phyloP scores from a whole-genome alignment of 2,329 filamentous ascomycete species.

The Cordyceps pruinosa region DNA sequence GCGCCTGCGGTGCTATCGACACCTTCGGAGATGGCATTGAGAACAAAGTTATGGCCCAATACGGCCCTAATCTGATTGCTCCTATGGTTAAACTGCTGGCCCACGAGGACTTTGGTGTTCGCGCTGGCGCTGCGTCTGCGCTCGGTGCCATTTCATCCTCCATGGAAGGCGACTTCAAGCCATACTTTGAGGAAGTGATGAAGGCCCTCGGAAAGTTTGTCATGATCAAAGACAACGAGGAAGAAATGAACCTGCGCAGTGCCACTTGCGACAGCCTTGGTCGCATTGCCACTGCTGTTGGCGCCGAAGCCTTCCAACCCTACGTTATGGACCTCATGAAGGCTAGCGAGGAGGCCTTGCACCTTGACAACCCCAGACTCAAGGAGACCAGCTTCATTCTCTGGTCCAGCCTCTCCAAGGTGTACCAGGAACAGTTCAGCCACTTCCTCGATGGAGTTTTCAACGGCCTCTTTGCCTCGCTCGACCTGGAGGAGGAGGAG shows the following conservation, averaged over 20 bases:
- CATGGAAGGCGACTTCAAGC: slow-evolving; percentile 73
- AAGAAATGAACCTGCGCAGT: slow-evolving; percentile 82
- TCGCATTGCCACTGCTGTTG: slow-evolving; percentile 84
- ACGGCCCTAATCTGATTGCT: slow-evolving; percentile 75
- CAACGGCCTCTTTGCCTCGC: slow-evolving; percentile 72
- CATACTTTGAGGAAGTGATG: slow-evolving; percentile 92
- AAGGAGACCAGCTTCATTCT: slow-evolving; percentile 96
- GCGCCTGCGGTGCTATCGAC: slow-evolving; percentile 84
- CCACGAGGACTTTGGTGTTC: slow-evolving; percentile 82
- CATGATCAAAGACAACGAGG: slow-evolving; percentile 78
- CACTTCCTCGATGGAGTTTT: slow-evolving; percentile 74
- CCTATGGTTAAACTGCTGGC: slow-evolving; percentile 78
- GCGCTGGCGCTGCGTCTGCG: slow-evolving; percentile 81
- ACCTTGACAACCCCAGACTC: slow-evolving; percentile 81
- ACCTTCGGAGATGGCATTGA: slow-evolving; percentile 87
- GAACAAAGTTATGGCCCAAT: slow-evolving; percentile 64
- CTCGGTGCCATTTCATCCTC: slow-evolving; percentile 86
- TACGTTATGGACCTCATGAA: slow-evolving; percentile 88
- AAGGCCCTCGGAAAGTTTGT: slow-evolving; percentile 78
- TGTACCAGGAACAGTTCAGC: slow-evolving; percentile 78
- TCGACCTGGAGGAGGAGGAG: slow-evolving; percentile 86
- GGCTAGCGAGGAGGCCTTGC: slow-evolving; percentile 83
- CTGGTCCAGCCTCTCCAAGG: slow-evolving; percentile 90
- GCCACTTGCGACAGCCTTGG: slow-evolving; percentile 90
- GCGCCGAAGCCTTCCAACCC: slow-evolving; percentile 77